Evolutionary conservation across 140 eudicot species (phyloP), one percentile per base, ranked within the genome.

Genomic region (Anethum foeniculum): DNA sequence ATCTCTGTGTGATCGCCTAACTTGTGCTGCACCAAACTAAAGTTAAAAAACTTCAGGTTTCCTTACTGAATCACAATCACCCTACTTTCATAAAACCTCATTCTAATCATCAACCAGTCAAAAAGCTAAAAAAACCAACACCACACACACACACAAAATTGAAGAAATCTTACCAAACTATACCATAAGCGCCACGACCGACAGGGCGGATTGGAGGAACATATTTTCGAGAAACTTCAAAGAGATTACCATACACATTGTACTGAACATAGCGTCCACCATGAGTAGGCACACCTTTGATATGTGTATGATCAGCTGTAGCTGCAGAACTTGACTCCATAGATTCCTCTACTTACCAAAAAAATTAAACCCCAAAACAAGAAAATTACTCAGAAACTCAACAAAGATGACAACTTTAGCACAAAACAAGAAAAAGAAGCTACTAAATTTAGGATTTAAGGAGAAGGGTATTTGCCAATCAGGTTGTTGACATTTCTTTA

Each of bases 201-300:
- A 94, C 98, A 43, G 98, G 97, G n/a, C 97, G 92, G 41, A 92
- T 86, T 16, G 97, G 97, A 82, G 98, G 97, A 9, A 94, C 88
- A 41, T 94, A 94, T 85, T 94, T 94, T 30, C 93, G 74, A 21
- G 98, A 88, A 83, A 94, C 96, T 82, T 94, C 98, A 74, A 94
- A 94, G 14, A 94, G 91, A 82, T 94, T 92, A 1, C 98, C 98
- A 74, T 92, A 89, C 30, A 92, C 88, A 83, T 92, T 92, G 62
- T 94, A 94, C 90, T 94, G 98, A 36, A 89, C 88, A 60, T 92
- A 94, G 69, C 91, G 88, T 25, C 97, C 98, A 34, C 94, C 98
- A 58, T 94, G 94, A 19, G 98, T 92, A 19, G 88, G 85, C 0
- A 84, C 76, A 18, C 98, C 98, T 85, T 79, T 90, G 52, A 94